A percentile compares a stretch with the other conserved stretches of the same genome.
phyloP scores from a whole-genome alignment of 225 moss, liverwort and hornwort genomes.

The Pseudisothecium myosuroides region DNA sequence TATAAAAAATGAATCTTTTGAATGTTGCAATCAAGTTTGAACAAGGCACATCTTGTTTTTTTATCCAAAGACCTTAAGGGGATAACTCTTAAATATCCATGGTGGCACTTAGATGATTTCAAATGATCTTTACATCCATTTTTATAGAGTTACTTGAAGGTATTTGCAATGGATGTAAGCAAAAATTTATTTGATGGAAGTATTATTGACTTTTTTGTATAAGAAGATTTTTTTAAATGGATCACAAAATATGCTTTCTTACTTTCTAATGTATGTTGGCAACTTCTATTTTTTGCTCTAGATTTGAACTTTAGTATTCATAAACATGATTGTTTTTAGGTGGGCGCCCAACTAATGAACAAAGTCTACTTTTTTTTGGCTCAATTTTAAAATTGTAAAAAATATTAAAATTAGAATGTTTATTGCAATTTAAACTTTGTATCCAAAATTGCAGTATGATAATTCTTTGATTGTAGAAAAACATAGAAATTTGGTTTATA shows the following conservation, averaged over 20 bases:
- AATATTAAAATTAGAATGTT: neutral
- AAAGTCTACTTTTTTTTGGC: accelerated
- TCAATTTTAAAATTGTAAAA: neutral
- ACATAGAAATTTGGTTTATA: neutral
- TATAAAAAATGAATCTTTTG: neutral
- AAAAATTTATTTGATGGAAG: neutral
- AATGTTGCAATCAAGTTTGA: neutral
- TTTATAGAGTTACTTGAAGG: neutral
- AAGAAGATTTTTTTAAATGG: neutral
- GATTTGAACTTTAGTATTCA: neutral
- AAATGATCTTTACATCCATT: neutral
- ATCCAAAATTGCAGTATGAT: neutral
- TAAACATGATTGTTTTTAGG: neutral
- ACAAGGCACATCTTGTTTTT: neutral
- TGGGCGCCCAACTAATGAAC: accelerated
- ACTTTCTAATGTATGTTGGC: neutral
- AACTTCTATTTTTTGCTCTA: neutral
- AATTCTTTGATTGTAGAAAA: neutral
- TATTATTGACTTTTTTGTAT: neutral
- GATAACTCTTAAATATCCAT: neutral
- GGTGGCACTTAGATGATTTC: neutral
- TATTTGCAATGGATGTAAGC: neutral
- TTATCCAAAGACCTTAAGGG: neutral
- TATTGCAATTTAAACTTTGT: neutral
- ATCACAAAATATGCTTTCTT: neutral